Conservation (phyloP, 345 rosid genomes). For the Turritis glabra region DNA sequence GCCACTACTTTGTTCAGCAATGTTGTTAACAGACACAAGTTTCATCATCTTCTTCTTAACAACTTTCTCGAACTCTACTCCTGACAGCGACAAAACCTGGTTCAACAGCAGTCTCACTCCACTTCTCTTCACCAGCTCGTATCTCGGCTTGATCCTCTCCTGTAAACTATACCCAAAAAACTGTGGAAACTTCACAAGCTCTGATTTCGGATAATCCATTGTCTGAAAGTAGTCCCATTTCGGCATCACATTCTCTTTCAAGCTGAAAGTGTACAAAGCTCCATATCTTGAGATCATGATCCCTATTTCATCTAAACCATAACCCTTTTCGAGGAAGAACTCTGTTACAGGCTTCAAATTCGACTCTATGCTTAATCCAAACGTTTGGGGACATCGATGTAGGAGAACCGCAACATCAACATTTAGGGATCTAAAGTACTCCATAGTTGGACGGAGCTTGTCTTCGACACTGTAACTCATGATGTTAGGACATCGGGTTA, state of each 20-base stretch:
- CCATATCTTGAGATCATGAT: conserved; percentile 79
- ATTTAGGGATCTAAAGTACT: conserved; percentile 64
- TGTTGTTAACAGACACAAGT: conserved; percentile 28
- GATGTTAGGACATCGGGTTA: conserved; percentile 74
- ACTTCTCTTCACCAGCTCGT: conserved; percentile 59
- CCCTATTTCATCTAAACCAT: conserved; percentile 57
- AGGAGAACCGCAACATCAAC: conserved; percentile 67
- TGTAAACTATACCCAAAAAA: conserved; percentile 88
- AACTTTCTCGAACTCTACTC: conserved; percentile 53
- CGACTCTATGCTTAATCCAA: conserved; percentile 81
- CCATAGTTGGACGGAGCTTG: conserved; percentile 74
- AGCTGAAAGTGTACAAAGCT: conserved; percentile 75
- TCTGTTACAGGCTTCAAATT: conserved; percentile 77
- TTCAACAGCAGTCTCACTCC: conserved; percentile 70
- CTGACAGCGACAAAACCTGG: conserved; percentile 68
- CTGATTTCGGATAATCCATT: conserved; percentile 73
- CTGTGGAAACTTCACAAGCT: conserved; percentile 86
- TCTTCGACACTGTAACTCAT: conserved; percentile 79
- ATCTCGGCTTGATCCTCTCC: conserved; percentile 82
- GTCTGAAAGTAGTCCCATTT: conserved; percentile 94
- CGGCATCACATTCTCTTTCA: conserved; percentile 66
- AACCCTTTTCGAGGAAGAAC: conserved; percentile 74
- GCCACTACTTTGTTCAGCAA: background rate
- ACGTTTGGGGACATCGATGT: conserved; percentile 69
- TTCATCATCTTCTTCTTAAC: conserved; percentile 64